A percentile compares a stretch with the other conserved stretches of the same genome.
phyloP scores from a whole-genome alignment of 2,329 filamentous ascomycete genomes.

The Fusarium sp. region DNA sequence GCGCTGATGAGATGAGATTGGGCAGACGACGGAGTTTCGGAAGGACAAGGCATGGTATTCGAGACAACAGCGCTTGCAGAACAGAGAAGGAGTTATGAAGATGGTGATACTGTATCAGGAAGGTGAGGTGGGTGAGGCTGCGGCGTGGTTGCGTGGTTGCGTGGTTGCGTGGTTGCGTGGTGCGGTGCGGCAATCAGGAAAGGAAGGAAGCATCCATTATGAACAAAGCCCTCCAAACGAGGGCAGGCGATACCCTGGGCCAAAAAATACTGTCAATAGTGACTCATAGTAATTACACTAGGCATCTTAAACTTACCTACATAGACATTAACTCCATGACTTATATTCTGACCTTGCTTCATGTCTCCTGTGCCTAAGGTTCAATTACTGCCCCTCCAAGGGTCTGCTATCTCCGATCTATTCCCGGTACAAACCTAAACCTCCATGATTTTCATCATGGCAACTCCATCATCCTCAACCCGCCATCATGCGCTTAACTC shows the following conservation, averaged over 20 bases:
- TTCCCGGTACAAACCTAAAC: constrained; percentile 40
- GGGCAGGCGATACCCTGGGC: constrained; percentile 45
- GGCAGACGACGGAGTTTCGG: constrained; percentile 26
- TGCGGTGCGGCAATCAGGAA: neutral
- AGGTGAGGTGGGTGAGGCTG: constrained; percentile 8
- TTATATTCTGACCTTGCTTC: neutral
- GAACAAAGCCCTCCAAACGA: constrained; percentile 38
- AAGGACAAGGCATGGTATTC: neutral
- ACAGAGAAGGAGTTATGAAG: neutral
- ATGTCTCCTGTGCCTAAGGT: neutral
- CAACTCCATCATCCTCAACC: constrained; percentile 5
- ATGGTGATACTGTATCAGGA: constrained; percentile 12
- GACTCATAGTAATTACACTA: constrained; percentile 30
- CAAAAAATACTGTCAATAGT: constrained; percentile 29
- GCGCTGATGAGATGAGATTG: constrained; percentile 9
- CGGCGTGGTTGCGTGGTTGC: neutral
- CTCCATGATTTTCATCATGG: constrained; percentile 32
- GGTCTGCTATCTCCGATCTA: constrained; percentile 35
- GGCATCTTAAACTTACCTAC: constrained; percentile 6
- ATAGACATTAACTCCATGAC: neutral
- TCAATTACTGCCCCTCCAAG: neutral
- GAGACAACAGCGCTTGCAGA: constrained; percentile 16
- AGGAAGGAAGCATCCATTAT: constrained; percentile 17
- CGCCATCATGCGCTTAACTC: constrained; percentile 30
- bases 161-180: neutral